phyloP scores from a whole-genome alignment of 108 stramenopile genomes.

The Nitzschia palea region DNA sequence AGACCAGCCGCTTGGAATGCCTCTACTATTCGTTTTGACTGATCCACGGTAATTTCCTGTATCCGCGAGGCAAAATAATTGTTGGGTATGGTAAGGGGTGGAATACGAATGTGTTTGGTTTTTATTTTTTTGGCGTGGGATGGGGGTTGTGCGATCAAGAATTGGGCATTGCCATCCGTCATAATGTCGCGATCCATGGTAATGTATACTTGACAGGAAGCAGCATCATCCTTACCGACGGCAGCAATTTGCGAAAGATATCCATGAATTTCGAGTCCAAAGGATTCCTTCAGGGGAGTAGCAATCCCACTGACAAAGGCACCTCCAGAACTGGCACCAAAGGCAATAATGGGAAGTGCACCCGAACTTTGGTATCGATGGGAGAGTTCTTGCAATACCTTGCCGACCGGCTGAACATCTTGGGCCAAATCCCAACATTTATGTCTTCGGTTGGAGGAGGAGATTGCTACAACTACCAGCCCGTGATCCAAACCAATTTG shows the following conservation, averaged over 20 bases:
- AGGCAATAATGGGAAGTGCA: slow-evolving; percentile 21
- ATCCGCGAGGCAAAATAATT: slow-evolving; percentile 23
- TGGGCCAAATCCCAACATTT: slow-evolving; percentile 25
- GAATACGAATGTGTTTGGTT: slow-evolving; percentile 28
- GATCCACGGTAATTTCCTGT: not conserved
- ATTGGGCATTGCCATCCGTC: slow-evolving; percentile 8
- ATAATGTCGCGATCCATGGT: slow-evolving; percentile 29
- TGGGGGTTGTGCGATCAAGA: not conserved
- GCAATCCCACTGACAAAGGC: slow-evolving; percentile 21
- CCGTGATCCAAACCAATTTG: slow-evolving; percentile 26
- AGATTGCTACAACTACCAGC: slow-evolving; percentile 24
- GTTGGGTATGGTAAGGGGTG: slow-evolving; percentile 13
- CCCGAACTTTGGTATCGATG: not conserved
- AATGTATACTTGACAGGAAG: slow-evolving; percentile 17
- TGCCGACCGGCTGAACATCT: slow-evolving; percentile 18
- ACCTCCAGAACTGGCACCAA: slow-evolving; percentile 46
- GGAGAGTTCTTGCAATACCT: slow-evolving; percentile 24
- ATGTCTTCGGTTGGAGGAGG: slow-evolving; percentile 11
- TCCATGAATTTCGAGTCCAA: slow-evolving; percentile 1
- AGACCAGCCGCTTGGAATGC: slow-evolving; percentile 7
- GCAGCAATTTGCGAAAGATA: slow-evolving; percentile 34
- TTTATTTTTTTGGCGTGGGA: not conserved
- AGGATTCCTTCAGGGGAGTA: not conserved
- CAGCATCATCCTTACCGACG: not conserved
- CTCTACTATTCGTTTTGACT: slow-evolving; percentile 15